Base-by-base conservation (phyloP, 352 stramenopile species). In the Globisporangium recalcitrans region DNA sequence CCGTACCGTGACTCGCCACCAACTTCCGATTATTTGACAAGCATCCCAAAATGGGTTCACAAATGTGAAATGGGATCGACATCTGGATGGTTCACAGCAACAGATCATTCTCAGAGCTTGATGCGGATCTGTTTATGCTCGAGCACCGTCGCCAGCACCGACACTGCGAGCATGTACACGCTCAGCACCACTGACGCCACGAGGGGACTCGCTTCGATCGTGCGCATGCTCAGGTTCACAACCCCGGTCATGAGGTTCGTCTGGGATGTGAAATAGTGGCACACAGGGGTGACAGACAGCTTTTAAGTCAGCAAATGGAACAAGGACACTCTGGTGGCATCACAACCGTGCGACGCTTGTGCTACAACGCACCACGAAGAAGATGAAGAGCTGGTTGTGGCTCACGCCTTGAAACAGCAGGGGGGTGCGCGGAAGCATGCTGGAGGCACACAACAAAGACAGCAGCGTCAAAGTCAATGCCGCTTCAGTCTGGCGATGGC, bases 321-420 rank as follows among this genome's bases (percentile, higher is more conserved):
- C 38, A 22, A 46, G 38, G n/a, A 46, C 38, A 46, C 16, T 21
- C 4, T 46, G 38, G 38, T n/a, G 0, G 3, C 44, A 9, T 51
- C 26, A 51, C n/a, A 51, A 13, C 13, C 8, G 27, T 26, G n/a
- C 21, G 8, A 19, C 1, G n/a, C n/a, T 51, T 16, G 4, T 24
- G 26, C 0, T 54, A 22, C 4, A 10, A 67, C 72, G 38, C 73
- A 92, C 83, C 61, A 91, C 61, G 56, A 95, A 69, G 55, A 95
- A 95, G 55, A 93, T 65, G 58, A 93, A 92, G 58, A 95, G 76
- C 67, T 93, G 84, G 71, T 92, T 95, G 68, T 77, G 80, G 56
- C 85, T 91, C 48, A 90, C 73, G 63, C 85, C 85, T 26, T 77
- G 66, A 61, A 82, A 95, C 6, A 95, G 62, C 24, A 91, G 52